Conservation (phyloP, 176 grass and related monocot species). For the Tillandsia leiboldiana region DNA sequence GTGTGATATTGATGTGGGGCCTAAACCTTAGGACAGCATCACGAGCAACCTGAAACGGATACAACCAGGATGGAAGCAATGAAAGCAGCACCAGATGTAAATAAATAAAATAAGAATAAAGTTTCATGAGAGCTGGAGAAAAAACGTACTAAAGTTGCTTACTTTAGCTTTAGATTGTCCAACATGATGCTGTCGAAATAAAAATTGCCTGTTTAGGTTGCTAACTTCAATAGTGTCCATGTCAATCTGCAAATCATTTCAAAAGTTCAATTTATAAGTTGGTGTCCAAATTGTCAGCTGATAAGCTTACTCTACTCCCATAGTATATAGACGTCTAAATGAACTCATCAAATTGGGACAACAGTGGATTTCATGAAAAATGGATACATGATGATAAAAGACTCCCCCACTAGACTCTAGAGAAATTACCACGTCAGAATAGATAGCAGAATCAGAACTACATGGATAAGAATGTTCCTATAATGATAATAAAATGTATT, state of each 20-base stretch:
- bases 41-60: slow-evolving; percentile 56
- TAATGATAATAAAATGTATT: too few species aligned
- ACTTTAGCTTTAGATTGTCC: slow-evolving; percentile 97
- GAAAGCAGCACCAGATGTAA: neutral
- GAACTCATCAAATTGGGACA: neutral
- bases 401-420: too few species aligned
- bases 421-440: too few species aligned
- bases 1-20: slow-evolving; percentile 73
- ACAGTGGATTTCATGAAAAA: neutral
- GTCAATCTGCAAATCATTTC: slow-evolving; percentile 62
- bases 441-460: too few species aligned
- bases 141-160: slow-evolving; percentile 22
- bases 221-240: slow-evolving; percentile 99
- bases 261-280: slow-evolving; percentile 7
- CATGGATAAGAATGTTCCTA: too few species aligned
- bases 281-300: slow-evolving; percentile 1
- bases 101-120: neutral
- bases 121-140: neutral
- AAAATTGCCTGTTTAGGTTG: slow-evolving; percentile 95
- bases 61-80: slow-evolving; percentile 10
- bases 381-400: too few species aligned
- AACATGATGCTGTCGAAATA: slow-evolving; percentile 92
- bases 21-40: slow-evolving; percentile 81
- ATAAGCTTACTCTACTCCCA: neutral
- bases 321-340: neutral